Base-by-base conservation (phyloP, 345 rosid species). In the Moringa oleifera region DNA sequence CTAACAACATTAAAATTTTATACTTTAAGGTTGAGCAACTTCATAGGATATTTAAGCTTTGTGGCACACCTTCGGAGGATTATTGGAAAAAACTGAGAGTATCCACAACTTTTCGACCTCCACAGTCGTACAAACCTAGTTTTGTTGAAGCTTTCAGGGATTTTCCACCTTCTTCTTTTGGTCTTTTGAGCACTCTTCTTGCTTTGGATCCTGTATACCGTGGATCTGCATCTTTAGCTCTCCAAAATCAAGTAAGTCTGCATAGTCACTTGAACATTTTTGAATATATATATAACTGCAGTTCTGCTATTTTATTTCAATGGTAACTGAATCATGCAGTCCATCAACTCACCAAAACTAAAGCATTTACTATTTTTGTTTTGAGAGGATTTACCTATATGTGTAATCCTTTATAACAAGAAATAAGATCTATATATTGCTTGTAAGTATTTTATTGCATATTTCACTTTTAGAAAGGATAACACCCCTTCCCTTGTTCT, bases 31-130 rank as follows among this genome's bases (percentile, higher is more conserved):
- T 90, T 59, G 97, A 93, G 72, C 98, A 90, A 73, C 75, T 90
- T 58, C 94, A 93, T 72, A 86, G 77, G 74, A 93, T 86, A 62
- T 92, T 92, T 67, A 73, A 83, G 76, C 79, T 92, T 36, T 92
- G 95, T 25, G 95, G 98, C 50, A 79, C 94, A n/a, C 97, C 97
- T 22, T 75, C 86, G 0, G 90, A 93, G 68, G 89, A 85, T 45
- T 93, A 90, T 63, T 93, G 98, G 96, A 90, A 80, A 73, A 86
- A 78, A 66, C 64, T 85, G 49, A 83, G 68, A 80, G 62, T 86
- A 55, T 80, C 96, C 2, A 78, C 97, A 51, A 85, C 79, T 6
- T 85, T 94, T 80, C 86, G 79, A 79, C 87, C 97, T 21, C 86
- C 79, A 9, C 90, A 83, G 57, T 90, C 94, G 18, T 94, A 90